Conservation (phyloP, 495 filamentous ascomycete species). For the Annulohypoxylon bovei region DNA sequence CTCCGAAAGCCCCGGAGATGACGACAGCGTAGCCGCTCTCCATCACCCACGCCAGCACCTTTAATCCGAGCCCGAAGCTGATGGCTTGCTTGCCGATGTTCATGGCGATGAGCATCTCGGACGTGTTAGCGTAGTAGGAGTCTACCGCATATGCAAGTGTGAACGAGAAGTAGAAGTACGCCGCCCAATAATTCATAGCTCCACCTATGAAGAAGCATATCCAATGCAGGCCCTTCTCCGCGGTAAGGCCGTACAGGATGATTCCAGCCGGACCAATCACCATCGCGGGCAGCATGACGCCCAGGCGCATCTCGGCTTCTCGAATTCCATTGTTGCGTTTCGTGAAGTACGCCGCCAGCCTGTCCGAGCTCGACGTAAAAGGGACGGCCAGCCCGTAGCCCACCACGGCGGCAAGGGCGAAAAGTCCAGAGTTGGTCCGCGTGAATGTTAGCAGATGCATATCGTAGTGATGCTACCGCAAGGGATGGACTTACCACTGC, state of each 20-base stretch:
- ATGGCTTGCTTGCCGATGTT: conserved; percentile 74
- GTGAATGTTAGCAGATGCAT: not conserved
- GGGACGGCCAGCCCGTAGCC: conserved; percentile 66
- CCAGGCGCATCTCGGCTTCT: conserved; percentile 70
- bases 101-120: conserved; percentile 75
- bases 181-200: conserved; percentile 61
- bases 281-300: conserved; percentile 64
- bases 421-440: conserved; percentile 64
- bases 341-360: conserved; percentile 64
- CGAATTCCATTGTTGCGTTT: conserved; percentile 65
- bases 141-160: conserved; percentile 70
- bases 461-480: not conserved
- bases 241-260: conserved; percentile 65
- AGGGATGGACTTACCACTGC: conserved; percentile 39
- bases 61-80: conserved; percentile 68
- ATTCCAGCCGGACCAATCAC: conserved; percentile 64
- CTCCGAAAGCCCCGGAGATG: conserved; percentile 67
- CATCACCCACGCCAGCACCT: conserved; percentile 68
- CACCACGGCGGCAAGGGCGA: conserved; percentile 61
- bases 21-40: conserved; percentile 65
- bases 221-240: conserved; percentile 65
- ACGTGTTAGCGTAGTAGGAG: conserved; percentile 65
- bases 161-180: conserved; percentile 68
- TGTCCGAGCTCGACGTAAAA: conserved; percentile 65
- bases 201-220: conserved; percentile 65